These are phyloP conservation scores for Sophora flavescens DNA, from an alignment of 306 rosid genomes.

Conservation along the genomic window DNA sequence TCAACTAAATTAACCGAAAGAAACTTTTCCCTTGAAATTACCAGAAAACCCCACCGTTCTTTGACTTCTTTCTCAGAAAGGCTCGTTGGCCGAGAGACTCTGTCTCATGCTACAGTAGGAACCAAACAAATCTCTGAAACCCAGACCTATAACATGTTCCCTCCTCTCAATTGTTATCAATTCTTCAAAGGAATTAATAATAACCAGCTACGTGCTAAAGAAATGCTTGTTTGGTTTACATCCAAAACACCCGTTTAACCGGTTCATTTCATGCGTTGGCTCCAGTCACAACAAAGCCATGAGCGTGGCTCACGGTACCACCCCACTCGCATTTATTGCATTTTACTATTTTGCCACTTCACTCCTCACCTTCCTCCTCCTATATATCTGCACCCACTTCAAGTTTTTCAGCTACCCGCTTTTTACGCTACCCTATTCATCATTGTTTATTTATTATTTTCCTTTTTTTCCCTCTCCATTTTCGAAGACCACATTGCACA, in stretches of 20 bases:
- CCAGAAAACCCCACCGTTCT: constrained; percentile 25
- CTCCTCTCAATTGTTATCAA: background rate
- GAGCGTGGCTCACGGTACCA: constrained; percentile 32
- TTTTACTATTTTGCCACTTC: constrained; percentile 66
- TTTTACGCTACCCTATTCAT: constrained; percentile 50
- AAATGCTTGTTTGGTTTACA: too few relatives aligned
- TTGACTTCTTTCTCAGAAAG: background rate
- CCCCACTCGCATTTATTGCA: constrained; percentile 51
- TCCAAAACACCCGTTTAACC: background rate
- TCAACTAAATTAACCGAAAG: constrained; percentile 58
- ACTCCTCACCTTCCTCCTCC: background rate
- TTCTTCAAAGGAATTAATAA: too few relatives aligned
- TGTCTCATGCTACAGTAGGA: constrained; percentile 37
- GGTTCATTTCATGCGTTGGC: constrained; percentile 39
- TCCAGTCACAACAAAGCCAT: constrained; percentile 48
- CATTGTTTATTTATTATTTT: background rate
- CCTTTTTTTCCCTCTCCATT: constrained; percentile 28
- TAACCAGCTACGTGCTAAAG: too few relatives aligned
- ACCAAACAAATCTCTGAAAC: constrained; percentile 43
- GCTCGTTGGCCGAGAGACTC: constrained; percentile 53
- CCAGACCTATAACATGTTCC: background rate
- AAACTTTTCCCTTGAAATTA: background rate
- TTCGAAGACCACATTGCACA: constrained; percentile 32
- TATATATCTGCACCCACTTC: background rate
- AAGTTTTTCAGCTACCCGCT: constrained; percentile 44